Evolutionary conservation across 495 filamentous ascomycete species (phyloP).

Genomic region (Aspergillus taichungensis): DNA sequence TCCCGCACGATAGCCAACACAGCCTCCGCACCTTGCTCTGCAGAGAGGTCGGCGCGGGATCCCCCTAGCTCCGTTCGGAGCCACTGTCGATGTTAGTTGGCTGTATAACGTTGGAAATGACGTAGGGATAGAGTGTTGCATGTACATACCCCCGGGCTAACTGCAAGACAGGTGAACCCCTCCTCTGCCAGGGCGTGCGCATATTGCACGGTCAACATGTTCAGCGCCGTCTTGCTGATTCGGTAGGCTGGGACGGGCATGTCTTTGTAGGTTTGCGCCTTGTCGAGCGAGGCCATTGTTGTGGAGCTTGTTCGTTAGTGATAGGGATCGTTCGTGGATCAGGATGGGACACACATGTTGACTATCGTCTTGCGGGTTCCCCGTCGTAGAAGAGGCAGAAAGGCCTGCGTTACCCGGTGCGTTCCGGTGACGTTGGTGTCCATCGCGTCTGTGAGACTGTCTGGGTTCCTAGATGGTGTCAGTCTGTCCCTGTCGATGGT

Average conservation of each 20-base stretch:
- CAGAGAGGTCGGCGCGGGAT: slow-evolving; percentile 32
- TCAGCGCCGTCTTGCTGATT: slow-evolving; percentile 34
- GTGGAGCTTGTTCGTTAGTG: slow-evolving; percentile 14
- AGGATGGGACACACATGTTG: slow-evolving; percentile 23
- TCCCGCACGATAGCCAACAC: slow-evolving; percentile 36
- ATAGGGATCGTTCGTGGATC: not conserved
- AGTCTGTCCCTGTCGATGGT: not conserved
- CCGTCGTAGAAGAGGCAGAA: slow-evolving; percentile 30
- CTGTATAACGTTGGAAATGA: not conserved
- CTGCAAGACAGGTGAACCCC: slow-evolving; percentile 26
- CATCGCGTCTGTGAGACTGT: slow-evolving; percentile 22
- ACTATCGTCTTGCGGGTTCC: slow-evolving; percentile 29
- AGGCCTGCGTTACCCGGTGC: slow-evolving; percentile 24
- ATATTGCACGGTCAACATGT: slow-evolving; percentile 31
- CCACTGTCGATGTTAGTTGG: slow-evolving; percentile 29
- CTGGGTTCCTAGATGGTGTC: slow-evolving; percentile 9
- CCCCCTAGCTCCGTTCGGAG: slow-evolving; percentile 41
- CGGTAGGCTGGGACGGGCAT: slow-evolving; percentile 28
- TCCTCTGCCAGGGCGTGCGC: slow-evolving; percentile 15
- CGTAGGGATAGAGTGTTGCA: not conserved
- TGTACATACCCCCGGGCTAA: slow-evolving; percentile 34
- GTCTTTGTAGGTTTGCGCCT: slow-evolving; percentile 5
- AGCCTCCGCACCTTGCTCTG: slow-evolving; percentile 34
- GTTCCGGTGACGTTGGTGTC: slow-evolving; percentile 28
- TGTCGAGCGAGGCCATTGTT: slow-evolving; percentile 24